Evolutionary conservation across 1,139 yeast genomes (phyloP).

Genomic region (Candida dubliniensis): DNA sequence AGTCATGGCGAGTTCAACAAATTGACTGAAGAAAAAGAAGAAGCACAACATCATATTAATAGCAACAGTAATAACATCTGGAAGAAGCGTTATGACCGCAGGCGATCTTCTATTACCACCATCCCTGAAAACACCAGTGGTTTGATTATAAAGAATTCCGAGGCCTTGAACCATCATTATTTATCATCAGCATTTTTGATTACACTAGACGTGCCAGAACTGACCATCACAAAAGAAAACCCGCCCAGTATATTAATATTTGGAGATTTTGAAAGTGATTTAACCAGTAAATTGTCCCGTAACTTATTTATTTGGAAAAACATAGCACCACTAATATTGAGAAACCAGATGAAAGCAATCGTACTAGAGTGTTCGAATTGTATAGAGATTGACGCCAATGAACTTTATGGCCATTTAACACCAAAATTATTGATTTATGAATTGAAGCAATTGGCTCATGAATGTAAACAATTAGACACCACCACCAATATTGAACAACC

Average conservation of each 20-base stretch:
- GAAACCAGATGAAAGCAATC: conserved; percentile 46
- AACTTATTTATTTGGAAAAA: conserved; percentile 58
- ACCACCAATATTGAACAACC: conserved; percentile 21
- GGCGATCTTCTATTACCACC: conserved; percentile 16
- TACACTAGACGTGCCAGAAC: conserved; percentile 26
- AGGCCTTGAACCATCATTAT: conserved; percentile 20
- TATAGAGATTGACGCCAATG: conserved; percentile 41
- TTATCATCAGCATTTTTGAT: conserved; percentile 54
- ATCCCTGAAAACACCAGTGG: conserved; percentile 10
- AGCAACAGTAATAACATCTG: not conserved
- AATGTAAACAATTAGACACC: conserved; percentile 17
- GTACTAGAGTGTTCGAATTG: conserved; percentile 77
- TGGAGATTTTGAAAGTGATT: conserved; percentile 82
- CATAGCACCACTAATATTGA: conserved; percentile 48
- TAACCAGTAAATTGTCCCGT: conserved; percentile 37
- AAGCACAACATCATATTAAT: not conserved
- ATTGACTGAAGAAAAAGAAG: conserved; percentile 1
- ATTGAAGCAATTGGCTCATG: conserved; percentile 37
- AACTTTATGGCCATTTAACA: conserved; percentile 76
- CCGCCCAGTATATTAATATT: conserved; percentile 48
- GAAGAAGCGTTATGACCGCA: conserved; percentile 8
- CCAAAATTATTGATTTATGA: conserved; percentile 65
- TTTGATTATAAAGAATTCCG: conserved; percentile 7
- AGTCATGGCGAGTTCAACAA: conserved; percentile 38
- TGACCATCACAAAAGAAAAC: conserved; percentile 19